phyloP scores from a whole-genome alignment of 805 yeast genomes.

The Spathaspora arborariae region DNA sequence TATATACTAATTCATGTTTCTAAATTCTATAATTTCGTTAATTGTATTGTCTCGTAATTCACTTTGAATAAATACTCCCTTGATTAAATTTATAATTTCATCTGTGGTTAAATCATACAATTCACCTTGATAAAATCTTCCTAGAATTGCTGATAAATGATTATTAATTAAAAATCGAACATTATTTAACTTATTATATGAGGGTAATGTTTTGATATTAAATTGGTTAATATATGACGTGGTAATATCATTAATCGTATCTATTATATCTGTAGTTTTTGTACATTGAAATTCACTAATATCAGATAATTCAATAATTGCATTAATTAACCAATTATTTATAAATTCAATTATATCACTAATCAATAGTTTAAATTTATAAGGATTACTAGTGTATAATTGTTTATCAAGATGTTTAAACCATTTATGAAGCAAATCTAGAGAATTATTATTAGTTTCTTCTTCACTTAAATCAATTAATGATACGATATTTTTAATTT shows the following conservation, averaged over 20 bases:
- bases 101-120: conserved; percentile 45
- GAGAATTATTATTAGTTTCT: conserved; percentile 17
- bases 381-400: conserved; percentile 22
- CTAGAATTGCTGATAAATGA: conserved; percentile 46
- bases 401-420: conserved; percentile 19
- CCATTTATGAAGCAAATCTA: conserved; percentile 18
- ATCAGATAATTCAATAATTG: conserved; percentile 23
- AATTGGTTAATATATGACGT: conserved; percentile 15
- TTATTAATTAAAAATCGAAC: conserved; percentile 28
- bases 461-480: conserved; percentile 12
- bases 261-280: conserved; percentile 26
- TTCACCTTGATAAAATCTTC: conserved; percentile 48
- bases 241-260: conserved; percentile 18
- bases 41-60: conserved; percentile 42
- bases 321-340: conserved; percentile 24
- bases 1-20: conserved; percentile 18
- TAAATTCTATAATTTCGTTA: conserved; percentile 42
- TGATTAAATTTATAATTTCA: conserved; percentile 40
- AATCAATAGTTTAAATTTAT: conserved; percentile 24
- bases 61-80: conserved; percentile 45
- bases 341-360: conserved; percentile 24
- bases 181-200: conserved; percentile 27
- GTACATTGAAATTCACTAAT: conserved; percentile 34
- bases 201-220: conserved; percentile 17
- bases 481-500: conserved; percentile 16